These are phyloP conservation scores for Bremia lactucae DNA, from an alignment of 352 stramenopile species.

Conservation along the genomic window DNA sequence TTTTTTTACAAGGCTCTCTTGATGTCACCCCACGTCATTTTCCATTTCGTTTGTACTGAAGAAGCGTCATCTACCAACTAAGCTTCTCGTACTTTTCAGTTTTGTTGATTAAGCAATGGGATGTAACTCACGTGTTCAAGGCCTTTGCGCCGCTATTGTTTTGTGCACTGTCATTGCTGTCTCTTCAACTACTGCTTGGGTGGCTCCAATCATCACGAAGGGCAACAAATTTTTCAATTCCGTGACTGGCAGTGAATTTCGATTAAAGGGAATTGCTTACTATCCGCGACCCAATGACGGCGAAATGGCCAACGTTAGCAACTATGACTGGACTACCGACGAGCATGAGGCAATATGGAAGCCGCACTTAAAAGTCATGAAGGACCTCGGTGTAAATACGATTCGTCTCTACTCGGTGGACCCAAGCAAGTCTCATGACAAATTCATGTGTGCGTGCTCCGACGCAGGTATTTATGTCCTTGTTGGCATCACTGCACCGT, in stretches of 20 bases:
- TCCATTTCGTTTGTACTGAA: too few relatives aligned
- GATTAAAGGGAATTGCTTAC: slow-evolving; percentile 69
- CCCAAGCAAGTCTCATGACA: slow-evolving; percentile 53
- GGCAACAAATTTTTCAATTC: slow-evolving; percentile 86
- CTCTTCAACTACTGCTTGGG: slow-evolving; percentile 22
- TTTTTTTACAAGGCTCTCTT: too few relatives aligned
- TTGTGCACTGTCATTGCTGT: slow-evolving; percentile 4
- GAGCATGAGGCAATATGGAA: slow-evolving; percentile 48
- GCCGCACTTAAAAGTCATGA: slow-evolving; percentile 39
- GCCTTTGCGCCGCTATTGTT: slow-evolving; percentile 6
- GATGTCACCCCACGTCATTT: too few relatives aligned
- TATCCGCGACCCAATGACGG: slow-evolving; percentile 58
- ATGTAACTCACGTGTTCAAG: slow-evolving; percentile 9
- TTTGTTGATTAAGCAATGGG: too few relatives aligned
- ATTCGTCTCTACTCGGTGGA: slow-evolving; percentile 64
- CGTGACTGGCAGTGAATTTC: slow-evolving; percentile 48
- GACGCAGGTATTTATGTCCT: slow-evolving; percentile 70
- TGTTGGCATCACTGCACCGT: slow-evolving; percentile 48
- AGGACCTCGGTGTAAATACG: slow-evolving; percentile 55
- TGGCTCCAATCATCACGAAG: slow-evolving; percentile 40
- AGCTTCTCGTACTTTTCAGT: too few relatives aligned
- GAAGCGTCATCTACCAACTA: too few relatives aligned
- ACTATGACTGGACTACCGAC: slow-evolving; percentile 63
- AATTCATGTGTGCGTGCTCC: slow-evolving; percentile 72
- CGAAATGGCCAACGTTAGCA: slow-evolving; percentile 33